phyloP scores from a whole-genome alignment of 495 filamentous ascomycete genomes.

The Aspergillus mulundensis region DNA sequence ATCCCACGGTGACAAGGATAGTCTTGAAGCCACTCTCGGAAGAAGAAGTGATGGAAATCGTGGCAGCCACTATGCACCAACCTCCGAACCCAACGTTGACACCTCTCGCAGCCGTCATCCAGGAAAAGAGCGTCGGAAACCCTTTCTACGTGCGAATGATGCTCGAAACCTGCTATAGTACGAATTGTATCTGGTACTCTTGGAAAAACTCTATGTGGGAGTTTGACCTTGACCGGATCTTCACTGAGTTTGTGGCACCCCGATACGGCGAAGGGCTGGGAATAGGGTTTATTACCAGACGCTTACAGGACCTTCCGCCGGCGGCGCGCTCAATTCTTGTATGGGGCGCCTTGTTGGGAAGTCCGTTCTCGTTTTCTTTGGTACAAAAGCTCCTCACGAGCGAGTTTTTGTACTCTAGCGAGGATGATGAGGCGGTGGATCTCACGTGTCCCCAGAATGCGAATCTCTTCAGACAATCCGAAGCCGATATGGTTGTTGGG shows the following conservation, averaged over 20 bases:
- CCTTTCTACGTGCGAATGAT: slow-evolving; percentile 88
- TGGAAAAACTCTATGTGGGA: slow-evolving; percentile 75
- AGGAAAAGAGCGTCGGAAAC: slow-evolving; percentile 78
- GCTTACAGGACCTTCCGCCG: slow-evolving; percentile 70
- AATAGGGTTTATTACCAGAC: slow-evolving; percentile 71
- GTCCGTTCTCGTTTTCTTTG: slow-evolving; percentile 72
- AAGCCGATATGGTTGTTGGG: slow-evolving; percentile 61
- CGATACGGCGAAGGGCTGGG: slow-evolving; percentile 74
- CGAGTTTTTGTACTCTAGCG: slow-evolving; percentile 55
- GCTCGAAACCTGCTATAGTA: slow-evolving; percentile 80
- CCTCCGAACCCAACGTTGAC: slow-evolving; percentile 34
- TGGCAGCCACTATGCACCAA: slow-evolving; percentile 65
- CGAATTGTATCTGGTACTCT: slow-evolving; percentile 82
- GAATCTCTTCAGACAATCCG: slow-evolving; percentile 31
- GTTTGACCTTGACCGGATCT: slow-evolving; percentile 79
- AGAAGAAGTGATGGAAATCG: slow-evolving; percentile 70
- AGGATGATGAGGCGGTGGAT: slow-evolving; percentile 31
- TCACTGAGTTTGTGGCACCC: slow-evolving; percentile 73
- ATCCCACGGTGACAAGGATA: slow-evolving; percentile 59
- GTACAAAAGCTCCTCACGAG: slow-evolving; percentile 72
- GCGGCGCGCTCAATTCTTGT: slow-evolving; percentile 70
- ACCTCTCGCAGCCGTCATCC: slow-evolving; percentile 61
- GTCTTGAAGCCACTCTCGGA: slow-evolving; percentile 64
- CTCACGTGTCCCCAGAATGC: slow-evolving; percentile 31
- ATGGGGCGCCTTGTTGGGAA: slow-evolving; percentile 81